These are phyloP conservation scores for Gracilariopsis chorda DNA, from an alignment of 23 red algal genomes.

Conservation along the genomic window DNA sequence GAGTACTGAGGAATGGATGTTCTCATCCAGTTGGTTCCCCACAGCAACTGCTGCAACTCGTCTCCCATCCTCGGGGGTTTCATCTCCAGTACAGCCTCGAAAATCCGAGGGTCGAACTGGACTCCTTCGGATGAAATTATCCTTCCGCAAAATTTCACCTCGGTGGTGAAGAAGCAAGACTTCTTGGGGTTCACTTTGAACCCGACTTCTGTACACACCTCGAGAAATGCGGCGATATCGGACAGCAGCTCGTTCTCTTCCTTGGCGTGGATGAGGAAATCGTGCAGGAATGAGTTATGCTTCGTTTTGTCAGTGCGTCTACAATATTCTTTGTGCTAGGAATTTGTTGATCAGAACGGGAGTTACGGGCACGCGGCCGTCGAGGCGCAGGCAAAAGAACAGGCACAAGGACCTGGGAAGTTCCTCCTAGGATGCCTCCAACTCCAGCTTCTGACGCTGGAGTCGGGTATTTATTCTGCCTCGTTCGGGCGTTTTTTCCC, in stretches of 20 bases:
- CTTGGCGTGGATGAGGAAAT: constrained; percentile 21
- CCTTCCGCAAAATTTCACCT: constrained; percentile 24
- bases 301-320: too few species aligned
- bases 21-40: too few species aligned
- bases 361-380: too few species aligned
- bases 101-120: not conserved
- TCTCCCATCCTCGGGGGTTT: not conserved
- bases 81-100: not conserved
- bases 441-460: too few species aligned
- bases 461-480: too few species aligned
- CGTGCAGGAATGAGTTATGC: too few species aligned
- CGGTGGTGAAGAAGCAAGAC: not conserved
- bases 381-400: too few species aligned
- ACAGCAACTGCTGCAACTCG: constrained; percentile 28
- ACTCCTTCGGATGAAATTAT: constrained; percentile 9
- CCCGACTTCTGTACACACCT: not conserved
- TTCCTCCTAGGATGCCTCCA: too few species aligned
- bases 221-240: not conserved
- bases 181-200: not conserved
- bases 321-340: too few species aligned
- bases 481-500: too few species aligned
- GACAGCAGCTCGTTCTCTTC: not conserved
- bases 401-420: too few species aligned
- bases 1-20: constrained; percentile 10
- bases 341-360: too few species aligned